Evolutionary conservation across 257 asterid genomes (phyloP), one percentile per base, ranked within the genome.

Genomic region (Knoxia roxburghii): DNA sequence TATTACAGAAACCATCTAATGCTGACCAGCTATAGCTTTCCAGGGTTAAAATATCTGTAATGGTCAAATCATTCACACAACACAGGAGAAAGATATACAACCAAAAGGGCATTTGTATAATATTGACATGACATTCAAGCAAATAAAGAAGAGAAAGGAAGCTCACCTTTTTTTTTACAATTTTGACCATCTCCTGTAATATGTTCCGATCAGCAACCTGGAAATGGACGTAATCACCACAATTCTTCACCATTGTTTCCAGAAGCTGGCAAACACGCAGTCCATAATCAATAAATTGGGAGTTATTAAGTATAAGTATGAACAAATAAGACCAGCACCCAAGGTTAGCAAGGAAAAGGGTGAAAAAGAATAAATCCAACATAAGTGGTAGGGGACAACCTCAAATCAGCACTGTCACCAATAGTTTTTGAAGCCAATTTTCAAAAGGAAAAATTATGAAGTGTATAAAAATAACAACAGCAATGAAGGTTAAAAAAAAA

Each of bases 221-320:
- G 61, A 89, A 87, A 82, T 94, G 99, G 77, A 88, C 83, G 61
- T 68, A 82, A 79, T 91, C 98, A 26, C 96, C 98, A 75, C 99
- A 90, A 86, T 94, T 94, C 89, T 94, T 90, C 80, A 94, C 94
- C 93, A 94, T 87, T 69, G 88, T 88, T 87, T 94, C 98, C 78
- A 90, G 85, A 76, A 94, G 96, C 99, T 90, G 67, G 43, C 54
- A 68, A 24, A 71, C 45, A 62, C 55, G 32, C 57, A 3, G 32
- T 11, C 71, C 65, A 71, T 29, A 33, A 65, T 61, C 72, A 67
- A 65, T 24, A 69, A 52, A 29, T 2, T 18, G 15, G 46, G 48
- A 9, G 8, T 5, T 20, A 13, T 27, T 26, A 39, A 51, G 37
- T 41, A 61, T 3, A 2, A 18, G 41, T 29, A 4, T 23, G 41